Percentiles rank a stretch among this genome's conserved stretches.
These are phyloP conservation scores for Phaeomoniella chlamydospora DNA, from an alignment of 2,329 filamentous ascomycete species.

Conservation along the genomic window DNA sequence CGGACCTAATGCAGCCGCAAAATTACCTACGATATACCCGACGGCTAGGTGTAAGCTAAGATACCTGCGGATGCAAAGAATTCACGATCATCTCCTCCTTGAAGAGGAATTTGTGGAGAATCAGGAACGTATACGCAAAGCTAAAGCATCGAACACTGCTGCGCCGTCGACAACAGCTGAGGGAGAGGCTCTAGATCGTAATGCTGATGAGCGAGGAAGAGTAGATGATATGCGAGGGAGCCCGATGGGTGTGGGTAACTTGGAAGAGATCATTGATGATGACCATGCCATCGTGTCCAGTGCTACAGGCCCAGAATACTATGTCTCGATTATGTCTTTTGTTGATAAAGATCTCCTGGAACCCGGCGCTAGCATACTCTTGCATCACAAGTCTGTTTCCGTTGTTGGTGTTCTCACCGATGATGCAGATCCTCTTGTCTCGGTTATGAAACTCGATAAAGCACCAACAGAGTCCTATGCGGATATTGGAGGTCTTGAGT, in stretches of 20 bases:
- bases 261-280: conserved; percentile 98
- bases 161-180: conserved; percentile 46
- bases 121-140: conserved; percentile 87
- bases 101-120: conserved; percentile 99
- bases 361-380: conserved; percentile 82
- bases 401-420: conserved; percentile 96
- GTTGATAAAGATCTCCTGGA: conserved; percentile 97
- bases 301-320: conserved; percentile 95
- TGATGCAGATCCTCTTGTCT: conserved; percentile 86
- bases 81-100: conserved; percentile 90
- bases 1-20: conserved; percentile 85
- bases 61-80: conserved; percentile 93
- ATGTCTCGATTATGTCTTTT: conserved; percentile 99
- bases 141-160: conserved; percentile 59
- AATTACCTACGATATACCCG: conserved; percentile 85
- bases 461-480: conserved; percentile 96
- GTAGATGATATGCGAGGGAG: conserved; percentile 98
- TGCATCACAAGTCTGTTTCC: conserved; percentile 96
- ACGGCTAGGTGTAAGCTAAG: conserved; percentile 95
- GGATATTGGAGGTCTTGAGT: conserved; percentile 90
- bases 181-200: conserved; percentile 65
- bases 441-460: conserved; percentile 99
- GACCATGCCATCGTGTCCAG: conserved; percentile 98
- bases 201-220: conserved; percentile 84
- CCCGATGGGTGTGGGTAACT: conserved; percentile 93